Evolutionary conservation across 2,329 filamentous ascomycete genomes (phyloP).

Genomic region (Cryphonectria radicalis): DNA sequence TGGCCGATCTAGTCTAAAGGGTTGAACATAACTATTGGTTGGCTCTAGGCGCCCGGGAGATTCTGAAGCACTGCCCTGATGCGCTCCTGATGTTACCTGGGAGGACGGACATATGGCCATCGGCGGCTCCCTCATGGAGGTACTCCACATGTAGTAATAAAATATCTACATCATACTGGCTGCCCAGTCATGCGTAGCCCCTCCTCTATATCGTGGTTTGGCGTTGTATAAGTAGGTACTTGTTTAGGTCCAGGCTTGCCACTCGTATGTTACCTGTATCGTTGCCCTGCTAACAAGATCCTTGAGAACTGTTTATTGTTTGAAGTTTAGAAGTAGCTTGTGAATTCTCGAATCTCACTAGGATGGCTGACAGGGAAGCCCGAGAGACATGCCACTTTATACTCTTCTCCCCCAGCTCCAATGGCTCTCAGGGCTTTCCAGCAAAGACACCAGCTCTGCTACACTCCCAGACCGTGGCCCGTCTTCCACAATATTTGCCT

Average conservation of each 20-base stretch:
- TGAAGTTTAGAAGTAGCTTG: too few species aligned
- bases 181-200: neutral
- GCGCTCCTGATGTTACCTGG: neutral
- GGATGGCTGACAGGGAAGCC: neutral
- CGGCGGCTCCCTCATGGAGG: neutral
- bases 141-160: neutral
- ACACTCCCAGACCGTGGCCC: slow-evolving; percentile 40
- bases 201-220: neutral
- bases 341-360: neutral
- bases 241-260: too few species aligned
- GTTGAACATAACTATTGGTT: neutral
- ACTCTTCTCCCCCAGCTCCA: slow-evolving; percentile 22
- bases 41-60: too few species aligned
- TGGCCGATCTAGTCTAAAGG: too few species aligned
- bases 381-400: neutral
- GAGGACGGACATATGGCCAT: neutral
- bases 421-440: slow-evolving; percentile 34
- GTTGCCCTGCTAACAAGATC: too few species aligned
- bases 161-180: neutral
- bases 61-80: neutral
- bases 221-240: too few species aligned
- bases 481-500: slow-evolving; percentile 43
- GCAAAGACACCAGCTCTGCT: slow-evolving; percentile 39
- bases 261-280: too few species aligned
- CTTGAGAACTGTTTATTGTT: too few species aligned